Evolutionary conservation across 2,329 filamentous ascomycete species (phyloP), one percentile per base, ranked within the genome.

Genomic region (Monosporascus sp.): DNA sequence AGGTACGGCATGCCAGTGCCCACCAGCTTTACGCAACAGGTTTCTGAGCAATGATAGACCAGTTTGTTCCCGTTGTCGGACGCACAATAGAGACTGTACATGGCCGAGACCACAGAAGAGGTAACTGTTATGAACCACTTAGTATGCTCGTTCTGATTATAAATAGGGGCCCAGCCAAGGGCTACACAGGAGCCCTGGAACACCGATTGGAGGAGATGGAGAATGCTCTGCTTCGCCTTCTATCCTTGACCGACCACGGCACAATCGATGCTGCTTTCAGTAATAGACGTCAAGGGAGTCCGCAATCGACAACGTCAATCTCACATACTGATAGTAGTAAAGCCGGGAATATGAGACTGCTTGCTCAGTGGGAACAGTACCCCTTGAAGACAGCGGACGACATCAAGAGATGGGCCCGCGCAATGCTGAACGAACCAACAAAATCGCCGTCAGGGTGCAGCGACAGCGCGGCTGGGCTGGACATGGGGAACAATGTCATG

Each of bases 121-220:
- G 70, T 72, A 62, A 3, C 17, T 5, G 31, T 5, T 35, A 14
- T 35, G 31, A 35, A 35, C 31, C 3, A 5, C 37, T 35, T 31
- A 28, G n/a, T 7, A 38, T 62, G 52, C 7, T 24, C 18, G 31
- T 44, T 24, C 20, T 44, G 14, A 28, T 44, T 49, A 37, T 43
- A n/a, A 26, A 26, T 38, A 76, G 74, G 49, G 74, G 74, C 2
- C 74, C 74, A 7, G 69, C 73, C n/a, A 77, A 76, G 55, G 74
- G 74, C 7, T 75, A 76, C 50, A 68, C 72, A 18, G 74, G 76
- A 60, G 69, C 71, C 17, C 58, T 77, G 18, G 73, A 76, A 47
- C 64, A 72, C 24, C 67, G 74, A 38, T 66, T 77, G 1, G 66
- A 69, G 45, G 68, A 73, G 47, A 74, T 73, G 0, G 74, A 77